phyloP scores from a whole-genome alignment of 441 rosid genomes.

The Gossypium laxum region DNA sequence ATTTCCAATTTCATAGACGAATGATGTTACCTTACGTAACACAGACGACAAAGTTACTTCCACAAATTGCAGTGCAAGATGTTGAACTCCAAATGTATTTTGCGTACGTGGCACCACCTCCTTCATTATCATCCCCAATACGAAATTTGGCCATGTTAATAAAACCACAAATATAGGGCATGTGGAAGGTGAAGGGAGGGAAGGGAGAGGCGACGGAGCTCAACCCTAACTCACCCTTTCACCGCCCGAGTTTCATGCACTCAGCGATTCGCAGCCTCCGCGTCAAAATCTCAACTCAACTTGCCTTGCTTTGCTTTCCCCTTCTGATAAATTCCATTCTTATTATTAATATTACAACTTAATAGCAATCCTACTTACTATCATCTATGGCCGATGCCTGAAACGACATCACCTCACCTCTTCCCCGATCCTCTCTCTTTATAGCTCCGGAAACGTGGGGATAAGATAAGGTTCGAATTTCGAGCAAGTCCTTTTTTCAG shows the following conservation, averaged over 20 bases:
- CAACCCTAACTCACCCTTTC: background rate
- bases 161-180: background rate
- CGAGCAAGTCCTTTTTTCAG: background rate
- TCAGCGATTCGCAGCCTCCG: background rate
- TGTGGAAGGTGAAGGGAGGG: background rate
- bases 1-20: background rate
- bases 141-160: background rate
- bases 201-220: background rate
- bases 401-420: background rate
- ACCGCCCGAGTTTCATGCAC: background rate
- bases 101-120: background rate
- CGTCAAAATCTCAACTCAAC: background rate
- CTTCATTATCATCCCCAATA: background rate
- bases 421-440: background rate
- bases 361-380: background rate
- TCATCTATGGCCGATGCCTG: background rate
- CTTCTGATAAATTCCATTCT: background rate
- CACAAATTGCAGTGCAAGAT: background rate
- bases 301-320: background rate
- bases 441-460: slow-evolving; percentile 19
- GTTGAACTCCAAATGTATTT: background rate
- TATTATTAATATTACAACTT: background rate
- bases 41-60: background rate
- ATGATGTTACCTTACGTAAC: background rate
- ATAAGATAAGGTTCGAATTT: slow-evolving; percentile 26